phyloP scores from a whole-genome alignment of 2,329 filamentous ascomycete genomes.

The Epichloe gansuensis region DNA sequence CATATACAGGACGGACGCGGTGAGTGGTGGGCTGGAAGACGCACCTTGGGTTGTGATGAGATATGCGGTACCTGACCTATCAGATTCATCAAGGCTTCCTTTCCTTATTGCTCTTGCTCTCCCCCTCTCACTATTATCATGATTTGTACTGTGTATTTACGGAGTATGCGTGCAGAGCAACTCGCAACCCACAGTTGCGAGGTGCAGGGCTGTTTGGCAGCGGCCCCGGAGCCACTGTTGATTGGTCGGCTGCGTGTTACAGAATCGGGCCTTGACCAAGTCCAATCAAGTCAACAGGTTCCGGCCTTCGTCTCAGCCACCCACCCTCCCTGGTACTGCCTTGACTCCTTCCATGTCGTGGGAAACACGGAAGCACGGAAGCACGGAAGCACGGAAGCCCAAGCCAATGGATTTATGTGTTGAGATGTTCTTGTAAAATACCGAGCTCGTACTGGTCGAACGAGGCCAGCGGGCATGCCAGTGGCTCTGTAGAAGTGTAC shows the following conservation, averaged over 20 bases:
- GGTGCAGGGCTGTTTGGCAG: neutral
- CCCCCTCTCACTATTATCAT: neutral
- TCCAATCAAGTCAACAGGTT: neutral
- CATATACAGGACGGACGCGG: too few species aligned
- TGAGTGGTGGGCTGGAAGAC: neutral
- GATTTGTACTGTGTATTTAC: neutral
- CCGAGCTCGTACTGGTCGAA: neutral
- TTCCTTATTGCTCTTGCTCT: neutral
- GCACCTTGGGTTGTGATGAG: neutral
- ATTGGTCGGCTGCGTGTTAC: constrained; percentile 1
- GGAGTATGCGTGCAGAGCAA: neutral
- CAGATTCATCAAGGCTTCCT: neutral
- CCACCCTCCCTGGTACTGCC: neutral
- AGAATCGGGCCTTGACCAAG: constrained; percentile 1
- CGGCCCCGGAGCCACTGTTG: neutral
- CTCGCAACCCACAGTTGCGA: neutral
- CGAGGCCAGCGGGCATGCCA: neutral
- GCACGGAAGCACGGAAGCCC: neutral
- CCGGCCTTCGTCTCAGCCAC: neutral
- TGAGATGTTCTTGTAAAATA: neutral
- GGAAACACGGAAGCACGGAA: neutral
- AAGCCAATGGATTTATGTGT: neutral
- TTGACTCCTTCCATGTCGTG: neutral
- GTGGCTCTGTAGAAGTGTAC: neutral
- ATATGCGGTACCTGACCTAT: neutral